phyloP scores from a whole-genome alignment of 345 rosid genomes.

The Crucihimalaya himalaica region DNA sequence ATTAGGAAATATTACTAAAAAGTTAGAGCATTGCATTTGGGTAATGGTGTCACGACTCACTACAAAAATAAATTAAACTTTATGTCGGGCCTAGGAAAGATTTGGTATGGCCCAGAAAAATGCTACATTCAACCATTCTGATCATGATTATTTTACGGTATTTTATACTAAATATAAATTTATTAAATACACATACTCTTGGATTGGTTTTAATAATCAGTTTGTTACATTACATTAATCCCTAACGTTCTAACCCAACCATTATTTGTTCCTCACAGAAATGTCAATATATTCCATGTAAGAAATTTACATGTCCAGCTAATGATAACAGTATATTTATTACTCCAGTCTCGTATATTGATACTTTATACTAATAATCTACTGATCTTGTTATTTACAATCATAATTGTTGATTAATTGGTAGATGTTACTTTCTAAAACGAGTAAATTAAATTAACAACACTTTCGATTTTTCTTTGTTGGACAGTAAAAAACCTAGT shows the following conservation, averaged over 20 bases:
- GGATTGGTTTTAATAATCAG: not conserved
- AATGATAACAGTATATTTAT: not conserved
- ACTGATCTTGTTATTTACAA: not conserved
- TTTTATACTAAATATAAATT: not conserved
- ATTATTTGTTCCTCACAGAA: not conserved
- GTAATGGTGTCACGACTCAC: slow-evolving; percentile 22
- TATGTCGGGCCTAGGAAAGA: slow-evolving; percentile 23
- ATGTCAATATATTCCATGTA: not conserved
- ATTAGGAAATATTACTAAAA: not conserved
- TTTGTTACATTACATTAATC: not conserved
- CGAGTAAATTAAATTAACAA: not conserved
- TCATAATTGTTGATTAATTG: not conserved
- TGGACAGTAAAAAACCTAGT: not conserved
- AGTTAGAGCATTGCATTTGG: not conserved
- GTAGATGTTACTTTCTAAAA: not conserved
- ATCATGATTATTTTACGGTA: not conserved
- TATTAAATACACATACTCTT: not conserved
- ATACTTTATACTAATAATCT: not conserved
- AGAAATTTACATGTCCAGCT: not conserved
- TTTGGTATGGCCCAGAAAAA: slow-evolving; percentile 31
- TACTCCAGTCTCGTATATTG: not conserved
- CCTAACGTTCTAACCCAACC: not conserved
- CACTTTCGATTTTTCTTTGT: not conserved
- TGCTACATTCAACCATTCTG: slow-evolving; percentile 22
- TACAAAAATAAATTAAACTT: not conserved